Conservation (phyloP, 148 eudicot genomes). For the Chenopodium formosanum region DNA sequence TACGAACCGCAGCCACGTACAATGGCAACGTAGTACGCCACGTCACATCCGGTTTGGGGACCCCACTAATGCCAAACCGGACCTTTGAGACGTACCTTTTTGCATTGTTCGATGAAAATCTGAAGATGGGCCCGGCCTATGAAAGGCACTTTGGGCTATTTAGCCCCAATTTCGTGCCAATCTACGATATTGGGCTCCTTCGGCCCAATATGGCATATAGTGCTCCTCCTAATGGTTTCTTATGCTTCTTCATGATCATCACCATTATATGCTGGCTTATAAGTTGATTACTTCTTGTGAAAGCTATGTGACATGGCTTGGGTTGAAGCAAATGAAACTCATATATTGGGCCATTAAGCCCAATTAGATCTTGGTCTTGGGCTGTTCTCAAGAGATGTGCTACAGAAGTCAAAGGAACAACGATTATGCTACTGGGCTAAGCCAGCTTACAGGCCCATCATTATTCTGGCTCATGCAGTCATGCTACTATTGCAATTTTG, state of each 20-base stretch:
- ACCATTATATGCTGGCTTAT: background rate
- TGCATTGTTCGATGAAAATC: conserved; percentile 58
- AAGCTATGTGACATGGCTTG: background rate
- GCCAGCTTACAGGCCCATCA: background rate
- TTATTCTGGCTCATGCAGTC: background rate
- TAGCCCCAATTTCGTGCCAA: conserved; percentile 44
- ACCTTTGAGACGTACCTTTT: conserved; percentile 68
- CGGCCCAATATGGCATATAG: conserved; percentile 17
- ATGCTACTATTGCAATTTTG: background rate
- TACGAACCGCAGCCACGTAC: conserved; percentile 53
- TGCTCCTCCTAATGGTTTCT: background rate
- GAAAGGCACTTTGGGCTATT: conserved; percentile 71
- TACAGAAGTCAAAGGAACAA: background rate
- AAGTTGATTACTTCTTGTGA: background rate
- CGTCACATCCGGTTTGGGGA: conserved; percentile 55
- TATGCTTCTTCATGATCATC: conserved; percentile 7
- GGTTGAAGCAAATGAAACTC: background rate
- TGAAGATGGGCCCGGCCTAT: conserved; percentile 53
- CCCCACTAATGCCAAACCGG: conserved; percentile 72
- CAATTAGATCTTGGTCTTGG: background rate
- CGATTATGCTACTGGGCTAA: background rate
- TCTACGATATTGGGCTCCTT: conserved; percentile 51
- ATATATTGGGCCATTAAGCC: conserved; percentile 1
- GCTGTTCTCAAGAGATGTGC: background rate
- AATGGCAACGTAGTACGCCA: conserved; percentile 44